Evolutionary conservation across 768 basidiomycete species (phyloP), one percentile per base, ranked within the genome.

Genomic region (Trametes meyenii): DNA sequence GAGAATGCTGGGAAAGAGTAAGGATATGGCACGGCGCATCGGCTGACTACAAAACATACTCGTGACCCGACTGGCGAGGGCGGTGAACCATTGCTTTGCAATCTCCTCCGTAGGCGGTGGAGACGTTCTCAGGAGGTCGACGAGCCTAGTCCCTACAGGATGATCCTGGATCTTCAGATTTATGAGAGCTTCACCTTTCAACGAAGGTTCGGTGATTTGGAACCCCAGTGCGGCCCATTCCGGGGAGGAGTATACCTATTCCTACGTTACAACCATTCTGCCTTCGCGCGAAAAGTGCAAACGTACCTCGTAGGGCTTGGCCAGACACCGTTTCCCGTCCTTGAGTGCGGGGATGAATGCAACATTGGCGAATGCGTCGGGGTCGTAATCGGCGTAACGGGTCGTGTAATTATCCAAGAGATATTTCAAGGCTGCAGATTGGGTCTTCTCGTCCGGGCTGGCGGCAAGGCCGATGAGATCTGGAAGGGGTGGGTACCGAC

Each of bases 171-270:
- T 77, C 61, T 87, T 84, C 40, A 97, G 75, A 68, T 92, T 94
- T 11, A 73, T 67, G 1, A 81, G 68, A 0, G 83, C 83, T 58
- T 88, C 84, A 4, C 77, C 73, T 23, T 78, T 79, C 61, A 85
- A 73, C 24, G 67, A 73, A 7, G 83, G 80, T 50, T 87, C 81
- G 1, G 92, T 79, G 2, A 90, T 80, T 8, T 83, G 72, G 71
- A 96, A 96, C 2, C 94, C 93, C n/a, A 98, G 78, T 0, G 77
- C 72, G 1, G 86, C 81, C 81, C 90, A 94, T 26, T 86, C 83
- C 0, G 79, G 71, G 55, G 83, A 82, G 7, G 84, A 81, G 69
- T 87, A 94, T 0, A 94, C 90, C 88, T 95, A 61, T 13, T 8
- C 3, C 29, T 3, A 33, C 29, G 49, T 21, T n/a, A 3, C 16